These are phyloP conservation scores for Candida pseudoviswanathii DNA, from an alignment of 1,139 yeast genomes.

Conservation along the genomic window DNA sequence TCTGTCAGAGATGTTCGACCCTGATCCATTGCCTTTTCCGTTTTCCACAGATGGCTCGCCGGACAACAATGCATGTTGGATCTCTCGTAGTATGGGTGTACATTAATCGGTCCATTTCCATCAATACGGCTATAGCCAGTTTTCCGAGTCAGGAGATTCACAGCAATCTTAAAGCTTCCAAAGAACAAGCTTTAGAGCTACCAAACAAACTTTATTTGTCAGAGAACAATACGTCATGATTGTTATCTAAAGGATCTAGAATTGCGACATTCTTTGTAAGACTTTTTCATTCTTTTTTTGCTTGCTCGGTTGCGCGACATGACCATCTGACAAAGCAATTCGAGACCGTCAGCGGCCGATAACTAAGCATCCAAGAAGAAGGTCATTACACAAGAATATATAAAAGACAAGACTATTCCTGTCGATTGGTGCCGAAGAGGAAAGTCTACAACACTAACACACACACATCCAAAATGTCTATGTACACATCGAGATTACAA, in stretches of 20 bases:
- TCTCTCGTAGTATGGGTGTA: too few species aligned
- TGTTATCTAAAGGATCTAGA: not conserved
- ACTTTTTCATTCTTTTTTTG: not conserved
- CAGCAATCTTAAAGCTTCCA: too few species aligned
- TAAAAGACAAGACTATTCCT: not conserved
- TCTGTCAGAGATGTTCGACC: too few species aligned
- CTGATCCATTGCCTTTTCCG: too few species aligned
- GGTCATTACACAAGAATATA: not conserved
- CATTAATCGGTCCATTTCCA: too few species aligned
- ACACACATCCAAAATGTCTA: slow-evolving; percentile 27
- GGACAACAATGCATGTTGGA: too few species aligned
- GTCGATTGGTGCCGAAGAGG: not conserved
- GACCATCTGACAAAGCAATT: not conserved
- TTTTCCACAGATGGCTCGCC: too few species aligned
- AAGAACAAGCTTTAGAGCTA: too few species aligned
- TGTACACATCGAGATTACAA: slow-evolving; percentile 41
- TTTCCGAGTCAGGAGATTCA: too few species aligned
- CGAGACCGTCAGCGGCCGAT: not conserved
- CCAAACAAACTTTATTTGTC: too few species aligned
- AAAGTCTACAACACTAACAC: not conserved
- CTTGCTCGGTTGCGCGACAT: not conserved
- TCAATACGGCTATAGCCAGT: too few species aligned
- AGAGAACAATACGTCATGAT: too few species aligned
- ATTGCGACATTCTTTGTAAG: not conserved
- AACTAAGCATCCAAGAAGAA: not conserved